These are phyloP conservation scores for Heliosperma pusillum DNA, from an alignment of 148 eudicot species.

Conservation along the genomic window DNA sequence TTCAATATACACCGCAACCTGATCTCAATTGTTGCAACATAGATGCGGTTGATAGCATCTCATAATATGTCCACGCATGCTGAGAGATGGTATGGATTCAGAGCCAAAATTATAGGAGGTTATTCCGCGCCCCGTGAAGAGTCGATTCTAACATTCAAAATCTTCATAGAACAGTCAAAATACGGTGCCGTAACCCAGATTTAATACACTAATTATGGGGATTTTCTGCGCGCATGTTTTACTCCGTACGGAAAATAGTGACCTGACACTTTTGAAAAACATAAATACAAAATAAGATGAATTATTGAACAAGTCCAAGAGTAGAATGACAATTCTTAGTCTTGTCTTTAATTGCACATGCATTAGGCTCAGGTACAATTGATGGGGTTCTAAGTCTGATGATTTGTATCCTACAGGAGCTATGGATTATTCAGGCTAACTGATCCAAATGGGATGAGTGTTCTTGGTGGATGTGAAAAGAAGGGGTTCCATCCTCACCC, in stretches of 20 bases:
- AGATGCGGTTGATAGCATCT: not conserved
- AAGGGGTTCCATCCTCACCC: conserved; percentile 58
- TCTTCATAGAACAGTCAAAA: too few relatives aligned
- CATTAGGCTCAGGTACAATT: too few relatives aligned
- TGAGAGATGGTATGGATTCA: too few relatives aligned
- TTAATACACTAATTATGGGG: too few relatives aligned
- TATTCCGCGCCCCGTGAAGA: not conserved
- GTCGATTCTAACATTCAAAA: too few relatives aligned
- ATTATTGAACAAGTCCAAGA: not conserved
- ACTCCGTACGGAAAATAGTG: too few relatives aligned
- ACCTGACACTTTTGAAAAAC: too few relatives aligned
- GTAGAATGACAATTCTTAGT: conserved; percentile 6
- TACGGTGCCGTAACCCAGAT: too few relatives aligned
- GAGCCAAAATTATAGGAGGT: too few relatives aligned
- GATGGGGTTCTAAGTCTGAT: conserved; percentile 9
- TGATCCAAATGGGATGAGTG: conserved; percentile 52
- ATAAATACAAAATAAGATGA: not conserved
- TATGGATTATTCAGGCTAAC: conserved; percentile 61
- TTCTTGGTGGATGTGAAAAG: conserved; percentile 55
- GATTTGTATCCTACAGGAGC: conserved; percentile 37
- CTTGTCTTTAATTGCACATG: not conserved
- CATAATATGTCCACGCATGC: too few relatives aligned
- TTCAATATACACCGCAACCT: not conserved
- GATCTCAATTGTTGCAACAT: not conserved
- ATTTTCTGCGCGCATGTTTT: too few relatives aligned